Conservation (phyloP, 2,329 filamentous ascomycete species). For the Dactylellina drechsleri region DNA sequence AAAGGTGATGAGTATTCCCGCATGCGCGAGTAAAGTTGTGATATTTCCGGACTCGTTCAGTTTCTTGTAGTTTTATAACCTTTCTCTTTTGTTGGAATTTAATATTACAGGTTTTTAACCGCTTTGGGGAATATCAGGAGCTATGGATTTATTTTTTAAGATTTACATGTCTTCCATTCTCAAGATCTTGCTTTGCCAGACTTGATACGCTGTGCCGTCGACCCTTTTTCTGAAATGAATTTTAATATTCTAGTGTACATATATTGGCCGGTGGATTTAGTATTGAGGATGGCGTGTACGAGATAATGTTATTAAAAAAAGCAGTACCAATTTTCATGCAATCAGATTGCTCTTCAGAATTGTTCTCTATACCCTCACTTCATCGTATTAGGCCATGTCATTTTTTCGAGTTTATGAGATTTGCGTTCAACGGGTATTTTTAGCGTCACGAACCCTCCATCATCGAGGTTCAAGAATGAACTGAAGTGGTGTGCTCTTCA, state of each 20-base stretch:
- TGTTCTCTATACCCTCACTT: too few relatives aligned
- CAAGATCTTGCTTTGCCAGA: slow-evolving; percentile 5
- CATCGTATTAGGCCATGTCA: too few relatives aligned
- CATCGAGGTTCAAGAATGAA: too few relatives aligned
- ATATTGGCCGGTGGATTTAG: slow-evolving; percentile 22
- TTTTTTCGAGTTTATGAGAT: too few relatives aligned
- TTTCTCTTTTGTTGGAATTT: slow-evolving; percentile 12
- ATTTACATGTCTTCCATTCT: slow-evolving; percentile 11
- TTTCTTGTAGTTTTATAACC: slow-evolving; percentile 36
- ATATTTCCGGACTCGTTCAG: slow-evolving; percentile 4
- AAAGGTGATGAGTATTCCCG: slow-evolving; percentile 47
- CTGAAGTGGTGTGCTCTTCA: too few relatives aligned
- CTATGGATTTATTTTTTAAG: slow-evolving; percentile 11
- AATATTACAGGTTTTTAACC: slow-evolving; percentile 18
- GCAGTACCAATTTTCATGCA: not conserved
- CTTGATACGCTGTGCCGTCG: slow-evolving; percentile 20
- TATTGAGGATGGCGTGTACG: slow-evolving; percentile 12
- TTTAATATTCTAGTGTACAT: slow-evolving; percentile 52
- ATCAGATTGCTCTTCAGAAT: too few relatives aligned
- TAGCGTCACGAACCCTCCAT: too few relatives aligned
- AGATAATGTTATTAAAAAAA: slow-evolving; percentile 40
- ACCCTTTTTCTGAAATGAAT: slow-evolving; percentile 22
- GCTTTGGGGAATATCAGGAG: slow-evolving; percentile 33
- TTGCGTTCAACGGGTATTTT: too few relatives aligned
- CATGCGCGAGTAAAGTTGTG: slow-evolving; percentile 25